Base-by-base conservation (phyloP, 805 yeast species). In the Danielia reshetovae region DNA sequence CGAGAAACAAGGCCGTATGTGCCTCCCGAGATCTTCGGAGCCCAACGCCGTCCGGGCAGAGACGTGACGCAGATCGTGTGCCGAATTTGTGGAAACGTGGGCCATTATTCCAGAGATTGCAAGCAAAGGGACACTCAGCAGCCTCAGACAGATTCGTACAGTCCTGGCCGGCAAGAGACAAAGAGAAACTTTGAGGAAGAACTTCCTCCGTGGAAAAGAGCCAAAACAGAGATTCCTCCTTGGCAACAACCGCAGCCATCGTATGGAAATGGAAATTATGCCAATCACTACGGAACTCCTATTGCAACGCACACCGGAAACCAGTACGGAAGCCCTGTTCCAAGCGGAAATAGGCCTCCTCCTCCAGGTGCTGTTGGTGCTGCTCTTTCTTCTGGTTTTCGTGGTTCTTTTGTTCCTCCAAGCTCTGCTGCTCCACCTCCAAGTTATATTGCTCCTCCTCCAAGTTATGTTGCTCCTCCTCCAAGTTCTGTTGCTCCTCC, bases 51-150 rank as follows among this genome's bases (percentile, higher is more conserved):
- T 18, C 57, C 56, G n/a, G 52, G 57, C 14, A 43, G 77, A 58
- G 68, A 71, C 73, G 33, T 75, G 65, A 36, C 73, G 54, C 60
- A 45, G 29, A 65, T 90, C 27, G 72, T 80, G 11, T 93, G 97
- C 62, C 68, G 77, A 19, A 68, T 68, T 11, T 90, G 97, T 71
- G 95, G 94, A 1, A 74, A 74, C 34, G 65, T 73, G 18, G 98
- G 97, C 1, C 97, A 90, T 60, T 77, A 79, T 42, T 89, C 95
- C 1, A 70, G 87, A 38, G 97, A 93, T 60, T 93, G 98, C 70
- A 75, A 72, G 38, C 62, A 61, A 24, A 57, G 60, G 24, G 31
- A 33, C 13, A n/a, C n/a, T n/a, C n/a, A n/a, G n/a, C n/a, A n/a
- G n/a, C n/a, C n/a, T n/a, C 22, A 29, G 10, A 7, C 18, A 26